A percentile compares a stretch with the other conserved stretches of the same genome.
Conservation (phyloP, 2,329 filamentous ascomycete genomes). For the Microcyclospora pomicola region DNA sequence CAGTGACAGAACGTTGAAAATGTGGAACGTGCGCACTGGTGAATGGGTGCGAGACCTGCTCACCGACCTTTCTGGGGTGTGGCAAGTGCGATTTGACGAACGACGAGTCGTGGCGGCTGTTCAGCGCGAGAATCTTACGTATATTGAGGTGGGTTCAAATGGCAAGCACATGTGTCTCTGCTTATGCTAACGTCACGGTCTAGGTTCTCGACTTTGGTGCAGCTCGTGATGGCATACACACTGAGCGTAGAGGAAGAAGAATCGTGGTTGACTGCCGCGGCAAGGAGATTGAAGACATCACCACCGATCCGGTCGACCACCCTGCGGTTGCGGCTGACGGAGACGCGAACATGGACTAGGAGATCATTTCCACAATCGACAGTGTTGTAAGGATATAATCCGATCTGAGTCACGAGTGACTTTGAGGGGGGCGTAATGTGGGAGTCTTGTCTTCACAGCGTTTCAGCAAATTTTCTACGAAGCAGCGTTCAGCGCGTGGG, state of each 20-base stretch:
- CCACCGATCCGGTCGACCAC: constrained; percentile 2
- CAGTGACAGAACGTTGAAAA: constrained; percentile 89
- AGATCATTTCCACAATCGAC: too few species aligned
- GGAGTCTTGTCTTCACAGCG: too few species aligned
- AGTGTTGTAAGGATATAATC: too few species aligned
- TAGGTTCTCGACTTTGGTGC: constrained; percentile 97
- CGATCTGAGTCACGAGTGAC: too few species aligned
- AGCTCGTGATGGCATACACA: constrained; percentile 69
- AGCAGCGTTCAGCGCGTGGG: too few species aligned
- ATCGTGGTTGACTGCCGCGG: constrained; percentile 41
- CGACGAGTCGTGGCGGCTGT: constrained; percentile 91
- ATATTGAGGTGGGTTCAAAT: constrained; percentile 65
- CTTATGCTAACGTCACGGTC: constrained; percentile 20
- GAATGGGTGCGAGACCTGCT: constrained; percentile 87
- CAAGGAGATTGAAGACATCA: constrained; percentile 20
- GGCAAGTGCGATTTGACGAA: constrained; percentile 98
- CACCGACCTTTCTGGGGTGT: constrained; percentile 89
- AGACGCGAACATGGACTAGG: too few species aligned
- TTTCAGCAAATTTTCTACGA: too few species aligned
- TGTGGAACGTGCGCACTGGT: constrained; percentile 92
- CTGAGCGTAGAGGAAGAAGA: constrained; percentile 63
- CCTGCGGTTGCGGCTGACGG: background rate
- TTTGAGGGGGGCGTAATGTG: too few species aligned
- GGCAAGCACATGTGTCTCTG: background rate
- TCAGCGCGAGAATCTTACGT: constrained; percentile 81